Conservation (phyloP, 768 basidiomycete genomes). For the Naematelia aurantialba region DNA sequence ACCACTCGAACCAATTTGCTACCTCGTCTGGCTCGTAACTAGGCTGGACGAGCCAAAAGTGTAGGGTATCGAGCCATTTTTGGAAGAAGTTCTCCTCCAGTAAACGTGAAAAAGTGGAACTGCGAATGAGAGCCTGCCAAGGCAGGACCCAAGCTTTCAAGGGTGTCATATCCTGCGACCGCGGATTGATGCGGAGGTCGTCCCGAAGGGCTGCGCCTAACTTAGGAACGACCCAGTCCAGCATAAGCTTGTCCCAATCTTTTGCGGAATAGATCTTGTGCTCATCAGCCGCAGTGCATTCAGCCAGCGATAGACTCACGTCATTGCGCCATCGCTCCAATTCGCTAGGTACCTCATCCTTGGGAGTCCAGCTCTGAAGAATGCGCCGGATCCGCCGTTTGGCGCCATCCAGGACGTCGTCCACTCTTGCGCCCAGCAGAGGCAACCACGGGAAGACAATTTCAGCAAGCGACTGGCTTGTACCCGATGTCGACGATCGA, state of each 20-base stretch:
- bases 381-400: slow-evolving; percentile 77
- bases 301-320: slow-evolving; percentile 53
- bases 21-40: slow-evolving; percentile 86
- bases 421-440: slow-evolving; percentile 73
- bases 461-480: slow-evolving; percentile 61
- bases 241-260: slow-evolving; percentile 87
- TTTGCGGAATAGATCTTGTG: slow-evolving; percentile 65
- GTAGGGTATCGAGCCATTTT: slow-evolving; percentile 88
- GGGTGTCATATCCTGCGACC: slow-evolving; percentile 80
- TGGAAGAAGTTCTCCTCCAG: slow-evolving; percentile 92
- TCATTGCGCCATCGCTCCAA: slow-evolving; percentile 71
- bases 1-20: slow-evolving; percentile 77
- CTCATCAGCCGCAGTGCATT: slow-evolving; percentile 5
- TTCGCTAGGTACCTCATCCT: slow-evolving; percentile 72
- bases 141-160: slow-evolving; percentile 65
- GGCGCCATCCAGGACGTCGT: slow-evolving; percentile 80
- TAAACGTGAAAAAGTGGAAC: slow-evolving; percentile 74
- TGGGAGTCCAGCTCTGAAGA: slow-evolving; percentile 68
- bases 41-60: slow-evolving; percentile 89
- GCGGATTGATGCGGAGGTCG: slow-evolving; percentile 79
- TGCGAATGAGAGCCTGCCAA: slow-evolving; percentile 72
- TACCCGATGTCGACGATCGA: slow-evolving; percentile 36
- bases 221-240: slow-evolving; percentile 89
- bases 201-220: slow-evolving; percentile 74
- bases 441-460: slow-evolving; percentile 97